phyloP scores from a whole-genome alignment of 345 rosid genomes.

The Salix exigua region DNA sequence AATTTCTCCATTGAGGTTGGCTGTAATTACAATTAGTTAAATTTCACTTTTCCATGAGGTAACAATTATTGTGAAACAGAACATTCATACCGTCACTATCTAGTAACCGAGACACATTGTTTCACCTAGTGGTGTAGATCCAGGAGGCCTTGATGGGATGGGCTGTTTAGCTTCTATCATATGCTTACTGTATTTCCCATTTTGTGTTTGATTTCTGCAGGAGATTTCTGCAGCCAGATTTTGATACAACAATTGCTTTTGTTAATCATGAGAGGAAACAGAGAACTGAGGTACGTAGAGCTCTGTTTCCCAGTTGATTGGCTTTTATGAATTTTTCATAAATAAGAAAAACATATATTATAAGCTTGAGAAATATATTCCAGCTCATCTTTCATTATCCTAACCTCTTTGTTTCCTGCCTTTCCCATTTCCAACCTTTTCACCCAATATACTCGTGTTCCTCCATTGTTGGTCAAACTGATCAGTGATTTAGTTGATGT shows the following conservation, averaged over 20 bases:
- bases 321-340: neutral
- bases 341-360: neutral
- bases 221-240: slow-evolving; percentile 89
- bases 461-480: neutral
- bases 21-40: neutral
- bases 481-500: neutral
- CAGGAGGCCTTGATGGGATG: neutral
- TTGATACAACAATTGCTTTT: slow-evolving; percentile 85
- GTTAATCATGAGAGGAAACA: slow-evolving; percentile 89
- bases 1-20: neutral
- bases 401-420: neutral
- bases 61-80: neutral
- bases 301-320: slow-evolving; percentile 8
- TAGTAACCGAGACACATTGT: neutral
- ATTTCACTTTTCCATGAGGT: slow-evolving; percentile 2
- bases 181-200: neutral
- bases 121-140: neutral
- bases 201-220: slow-evolving; percentile 40
- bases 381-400: neutral
- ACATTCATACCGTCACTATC: neutral
- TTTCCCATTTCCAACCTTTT: neutral
- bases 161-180: neutral
- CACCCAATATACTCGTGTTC: neutral
- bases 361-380: neutral
- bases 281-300: slow-evolving; percentile 59